Percentiles rank a stretch among this genome's conserved stretches.
Evolutionary conservation across 306 rosid genomes (phyloP).

Genomic region (Cucumis cinereus): DNA sequence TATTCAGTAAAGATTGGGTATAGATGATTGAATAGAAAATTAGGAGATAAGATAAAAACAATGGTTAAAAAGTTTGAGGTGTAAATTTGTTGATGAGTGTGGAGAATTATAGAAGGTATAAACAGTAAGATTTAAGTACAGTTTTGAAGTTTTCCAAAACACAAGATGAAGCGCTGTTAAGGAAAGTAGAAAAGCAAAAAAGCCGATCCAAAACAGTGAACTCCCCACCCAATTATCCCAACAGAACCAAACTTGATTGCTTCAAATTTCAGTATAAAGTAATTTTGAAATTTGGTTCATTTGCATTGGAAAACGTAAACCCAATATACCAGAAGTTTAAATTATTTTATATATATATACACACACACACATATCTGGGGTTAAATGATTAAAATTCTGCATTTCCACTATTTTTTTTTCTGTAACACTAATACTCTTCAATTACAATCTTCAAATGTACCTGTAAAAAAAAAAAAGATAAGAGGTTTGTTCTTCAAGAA

Average conservation of each 20-base stretch:
- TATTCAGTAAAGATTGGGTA: too few relatives aligned
- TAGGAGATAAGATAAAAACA: too few relatives aligned
- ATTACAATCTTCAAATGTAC: too few relatives aligned
- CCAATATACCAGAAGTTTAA: not conserved
- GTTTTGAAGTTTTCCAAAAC: not conserved
- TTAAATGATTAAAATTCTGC: not conserved
- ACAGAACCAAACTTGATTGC: not conserved
- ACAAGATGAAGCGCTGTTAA: not conserved
- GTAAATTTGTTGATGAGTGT: not conserved
- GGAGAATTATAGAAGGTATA: not conserved
- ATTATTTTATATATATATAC: not conserved
- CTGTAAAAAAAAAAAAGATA: too few relatives aligned
- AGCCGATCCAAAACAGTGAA: not conserved
- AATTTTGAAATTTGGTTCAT: not conserved
- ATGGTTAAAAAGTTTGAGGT: not conserved
- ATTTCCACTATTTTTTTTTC: too few relatives aligned
- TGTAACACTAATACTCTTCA: too few relatives aligned
- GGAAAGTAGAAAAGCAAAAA: not conserved
- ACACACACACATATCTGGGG: not conserved
- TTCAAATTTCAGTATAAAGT: not conserved
- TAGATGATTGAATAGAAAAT: too few relatives aligned
- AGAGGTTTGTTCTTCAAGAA: too few relatives aligned
- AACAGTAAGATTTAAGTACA: not conserved
- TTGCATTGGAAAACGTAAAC: not conserved
- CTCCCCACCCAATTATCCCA: not conserved